Evolutionary conservation across 768 basidiomycete species (phyloP), one percentile per base, ranked within the genome.

Genomic region (Filobasidium wieringae): DNA sequence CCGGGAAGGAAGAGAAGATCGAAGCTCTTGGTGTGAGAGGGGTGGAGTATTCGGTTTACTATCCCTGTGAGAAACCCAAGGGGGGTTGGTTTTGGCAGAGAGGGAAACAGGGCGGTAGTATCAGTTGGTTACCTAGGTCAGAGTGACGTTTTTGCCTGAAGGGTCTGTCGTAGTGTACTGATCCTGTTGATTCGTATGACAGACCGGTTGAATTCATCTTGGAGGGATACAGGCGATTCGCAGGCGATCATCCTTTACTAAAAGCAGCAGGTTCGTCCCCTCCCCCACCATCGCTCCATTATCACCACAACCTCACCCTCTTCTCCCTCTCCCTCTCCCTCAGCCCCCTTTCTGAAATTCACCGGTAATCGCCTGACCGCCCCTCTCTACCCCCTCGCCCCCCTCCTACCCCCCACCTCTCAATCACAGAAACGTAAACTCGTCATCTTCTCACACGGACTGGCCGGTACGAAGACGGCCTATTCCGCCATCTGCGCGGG

Each of bases 381-480:
- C 36, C n/a, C 8, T 36, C 14, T 15, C 50, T 15, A 27, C 47
- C 15, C 29, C 57, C 17, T 14, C 37, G 15, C 26, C 14, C 31
- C 9, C 19, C 19, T 33, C 49, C 12, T 37, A 29, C 5, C 29
- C n/a, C 0, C 14, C 47, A 1, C 17, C n/a, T 9, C 22, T 11
- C 6, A 53, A 6, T 47, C 43, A 24, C 4, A 19, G 22, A 40
- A 40, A 40, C 3, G 4, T 22, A 40, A 40, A 0, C 78, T 91
- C 30, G 80, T 88, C 30, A 79, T 91, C 37, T 90, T 89, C 73
- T 87, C 85, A 9, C 88, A 90, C 75, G 88, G 88, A 19, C 79
- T 90, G 22, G 84, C 81, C 19, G 88, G 87, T 4, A 82, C 79
- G 40, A 76, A 82, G 22, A 85, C 82, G 0, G 80, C 82, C 1